A percentile compares a stretch with the other conserved stretches of the same genome.
phyloP scores from a whole-genome alignment of 1,284 basidiomycete genomes.

The Butyriboletus appendiculatus region DNA sequence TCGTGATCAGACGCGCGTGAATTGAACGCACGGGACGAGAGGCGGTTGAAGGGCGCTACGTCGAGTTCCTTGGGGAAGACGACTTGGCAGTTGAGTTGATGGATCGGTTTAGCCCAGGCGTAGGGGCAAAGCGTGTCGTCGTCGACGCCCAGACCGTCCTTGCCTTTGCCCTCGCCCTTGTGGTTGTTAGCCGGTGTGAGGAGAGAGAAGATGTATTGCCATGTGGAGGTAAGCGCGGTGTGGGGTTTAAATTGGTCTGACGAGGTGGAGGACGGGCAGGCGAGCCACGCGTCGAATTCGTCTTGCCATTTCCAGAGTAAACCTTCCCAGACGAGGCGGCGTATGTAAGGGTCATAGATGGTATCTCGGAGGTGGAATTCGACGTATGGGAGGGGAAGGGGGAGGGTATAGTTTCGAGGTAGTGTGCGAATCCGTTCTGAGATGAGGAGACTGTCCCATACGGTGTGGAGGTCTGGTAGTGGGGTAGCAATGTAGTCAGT shows the following conservation, averaged over 20 bases:
- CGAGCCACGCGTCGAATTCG: slow-evolving; percentile 62
- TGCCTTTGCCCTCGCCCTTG: neutral
- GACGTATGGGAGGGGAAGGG: slow-evolving; percentile 63
- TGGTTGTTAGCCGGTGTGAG: slow-evolving; percentile 3
- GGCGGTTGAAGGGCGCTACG: slow-evolving; percentile 32
- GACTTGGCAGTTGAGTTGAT: slow-evolving; percentile 76
- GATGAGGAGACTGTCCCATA: slow-evolving; percentile 86
- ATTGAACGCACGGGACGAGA: neutral
- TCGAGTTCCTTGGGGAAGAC: slow-evolving; percentile 77
- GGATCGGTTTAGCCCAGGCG: slow-evolving; percentile 69
- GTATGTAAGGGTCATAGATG: slow-evolving; percentile 88
- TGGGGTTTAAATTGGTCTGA: slow-evolving; percentile 3
- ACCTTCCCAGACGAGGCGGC: slow-evolving; percentile 86
- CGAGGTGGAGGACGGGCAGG: slow-evolving; percentile 50
- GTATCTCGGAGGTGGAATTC: slow-evolving; percentile 76
- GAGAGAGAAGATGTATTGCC: slow-evolving; percentile 32
- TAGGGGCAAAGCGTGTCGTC: slow-evolving; percentile 76
- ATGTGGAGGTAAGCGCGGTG: slow-evolving; percentile 1
- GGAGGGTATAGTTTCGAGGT: slow-evolving; percentile 72
- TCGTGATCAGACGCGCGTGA: neutral
- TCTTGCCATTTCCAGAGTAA: slow-evolving; percentile 63
- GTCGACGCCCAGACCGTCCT: slow-evolving; percentile 44
- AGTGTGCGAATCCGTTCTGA: slow-evolving; percentile 78
- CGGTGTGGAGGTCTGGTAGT: slow-evolving; percentile 71
- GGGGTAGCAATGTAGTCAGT: neutral